Evolutionary conservation across 2,329 filamentous ascomycete genomes (phyloP).

Genomic region (Fusarium drepaniforme): DNA sequence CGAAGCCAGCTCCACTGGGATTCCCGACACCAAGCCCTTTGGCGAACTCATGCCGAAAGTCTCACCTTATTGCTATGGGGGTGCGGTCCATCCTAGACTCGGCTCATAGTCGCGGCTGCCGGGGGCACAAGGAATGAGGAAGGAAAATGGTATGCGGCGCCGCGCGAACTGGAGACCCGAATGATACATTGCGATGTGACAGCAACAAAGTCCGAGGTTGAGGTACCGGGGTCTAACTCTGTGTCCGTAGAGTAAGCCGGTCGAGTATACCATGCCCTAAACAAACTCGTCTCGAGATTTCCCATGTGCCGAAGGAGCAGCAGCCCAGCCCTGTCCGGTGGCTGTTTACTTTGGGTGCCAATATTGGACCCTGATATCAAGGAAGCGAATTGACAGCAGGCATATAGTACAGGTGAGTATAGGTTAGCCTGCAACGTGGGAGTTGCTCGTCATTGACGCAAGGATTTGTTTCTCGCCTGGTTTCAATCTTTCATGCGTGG

Average conservation of each 20-base stretch:
- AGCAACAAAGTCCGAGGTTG: not conserved
- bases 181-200: constrained; percentile 3
- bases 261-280: not conserved
- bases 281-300: not conserved
- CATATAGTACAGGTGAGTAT: not conserved
- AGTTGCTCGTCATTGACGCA: not conserved
- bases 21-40: constrained; percentile 1
- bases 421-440: not conserved
- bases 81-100: not conserved
- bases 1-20: constrained; percentile 5
- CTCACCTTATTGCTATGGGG: not conserved
- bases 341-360: not conserved
- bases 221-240: not conserved
- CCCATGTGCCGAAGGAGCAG: not conserved
- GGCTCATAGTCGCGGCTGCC: not conserved
- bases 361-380: not conserved
- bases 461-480: not conserved
- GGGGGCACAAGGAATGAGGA: not conserved
- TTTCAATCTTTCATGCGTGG: not conserved
- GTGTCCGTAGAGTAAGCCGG: not conserved
- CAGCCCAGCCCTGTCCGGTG: not conserved
- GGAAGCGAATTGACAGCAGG: not conserved
- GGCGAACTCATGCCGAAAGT: not conserved
- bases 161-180: not conserved
- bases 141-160: not conserved